Evolutionary conservation across 345 rosid genomes (phyloP).

Genomic region (Populus tremula): DNA sequence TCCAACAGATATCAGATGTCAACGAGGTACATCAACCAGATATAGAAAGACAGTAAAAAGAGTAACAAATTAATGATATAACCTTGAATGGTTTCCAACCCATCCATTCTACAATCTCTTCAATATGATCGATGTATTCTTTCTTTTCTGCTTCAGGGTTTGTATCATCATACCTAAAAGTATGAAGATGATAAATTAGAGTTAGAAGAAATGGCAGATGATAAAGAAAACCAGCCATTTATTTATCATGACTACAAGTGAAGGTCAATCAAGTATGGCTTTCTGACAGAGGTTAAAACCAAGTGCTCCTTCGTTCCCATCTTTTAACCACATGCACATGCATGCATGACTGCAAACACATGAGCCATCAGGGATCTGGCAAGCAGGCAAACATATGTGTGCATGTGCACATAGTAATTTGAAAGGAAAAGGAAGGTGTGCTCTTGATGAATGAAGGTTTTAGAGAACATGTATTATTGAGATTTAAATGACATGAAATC

Average conservation of each 20-base stretch:
- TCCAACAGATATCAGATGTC: constrained; percentile 11
- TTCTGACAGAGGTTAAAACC: background rate
- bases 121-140: constrained; percentile 90
- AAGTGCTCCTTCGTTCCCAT: background rate
- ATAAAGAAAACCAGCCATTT: background rate
- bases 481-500: background rate
- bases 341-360: background rate
- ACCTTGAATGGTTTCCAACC: constrained; percentile 99
- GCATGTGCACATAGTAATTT: background rate
- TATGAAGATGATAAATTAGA: background rate
- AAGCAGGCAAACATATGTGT: background rate
- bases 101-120: constrained; percentile 97
- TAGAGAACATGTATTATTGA: background rate
- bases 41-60: background rate
- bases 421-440: background rate
- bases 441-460: background rate
- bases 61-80: background rate
- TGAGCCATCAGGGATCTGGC: background rate
- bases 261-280: background rate
- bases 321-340: background rate
- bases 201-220: background rate
- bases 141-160: constrained; percentile 98
- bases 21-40: constrained; percentile 6
- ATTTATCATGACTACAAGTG: background rate
- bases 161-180: constrained; percentile 81